These are phyloP conservation scores for Agaricus sinodeliciosus DNA, from an alignment of 768 basidiomycete genomes.

Conservation along the genomic window DNA sequence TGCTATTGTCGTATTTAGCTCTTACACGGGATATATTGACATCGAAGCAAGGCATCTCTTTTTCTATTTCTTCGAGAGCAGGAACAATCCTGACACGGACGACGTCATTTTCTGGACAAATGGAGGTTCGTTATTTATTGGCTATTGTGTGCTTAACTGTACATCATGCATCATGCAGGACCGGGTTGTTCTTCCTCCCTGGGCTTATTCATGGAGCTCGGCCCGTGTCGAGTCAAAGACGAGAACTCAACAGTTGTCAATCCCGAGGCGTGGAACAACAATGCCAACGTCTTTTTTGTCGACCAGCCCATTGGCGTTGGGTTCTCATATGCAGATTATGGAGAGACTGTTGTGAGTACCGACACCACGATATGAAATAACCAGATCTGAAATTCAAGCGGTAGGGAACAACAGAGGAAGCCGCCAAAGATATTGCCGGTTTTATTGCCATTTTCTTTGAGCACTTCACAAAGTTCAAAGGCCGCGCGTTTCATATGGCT, in stretches of 20 bases:
- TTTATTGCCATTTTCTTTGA: conserved; percentile 74
- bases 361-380: not conserved
- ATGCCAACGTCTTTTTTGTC: conserved; percentile 57
- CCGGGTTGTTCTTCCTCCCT: conserved; percentile 7
- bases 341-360: conserved; percentile 45
- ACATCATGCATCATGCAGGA: not conserved
- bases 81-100: conserved; percentile 51
- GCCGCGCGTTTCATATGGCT: conserved; percentile 55
- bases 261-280: conserved; percentile 59
- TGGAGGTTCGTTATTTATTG: conserved; percentile 26
- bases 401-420: conserved; percentile 60
- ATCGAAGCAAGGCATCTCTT: conserved; percentile 56
- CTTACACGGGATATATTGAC: conserved; percentile 66
- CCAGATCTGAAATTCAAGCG: not conserved
- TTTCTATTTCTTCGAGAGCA: conserved; percentile 76
- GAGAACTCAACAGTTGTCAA: conserved; percentile 45
- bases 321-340: conserved; percentile 59
- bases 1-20: conserved; percentile 21
- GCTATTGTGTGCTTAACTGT: not conserved
- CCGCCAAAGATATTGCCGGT: conserved; percentile 62
- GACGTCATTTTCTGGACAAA: conserved; percentile 56
- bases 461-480: conserved; percentile 65
- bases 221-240: conserved; percentile 61
- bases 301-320: conserved; percentile 59
- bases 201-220: conserved; percentile 16